Evolutionary conservation across 2,329 filamentous ascomycete species (phyloP).

Genomic region (Diaporthe caulivora): DNA sequence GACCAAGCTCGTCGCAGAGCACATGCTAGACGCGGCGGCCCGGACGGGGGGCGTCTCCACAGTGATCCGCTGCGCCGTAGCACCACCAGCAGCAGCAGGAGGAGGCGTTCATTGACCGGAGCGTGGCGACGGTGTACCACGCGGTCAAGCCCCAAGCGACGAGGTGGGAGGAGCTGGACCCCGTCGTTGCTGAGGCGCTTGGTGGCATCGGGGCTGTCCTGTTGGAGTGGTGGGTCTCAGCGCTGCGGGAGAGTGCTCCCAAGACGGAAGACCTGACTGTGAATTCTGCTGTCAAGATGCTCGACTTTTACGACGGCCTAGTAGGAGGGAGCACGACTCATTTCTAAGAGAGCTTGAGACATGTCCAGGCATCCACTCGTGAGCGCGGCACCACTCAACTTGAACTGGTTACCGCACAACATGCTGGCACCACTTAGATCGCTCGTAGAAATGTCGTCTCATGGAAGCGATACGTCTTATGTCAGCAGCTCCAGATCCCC

Average conservation of each 20-base stretch:
- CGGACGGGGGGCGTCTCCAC: constrained; percentile 52
- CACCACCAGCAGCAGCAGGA: too few relatives aligned
- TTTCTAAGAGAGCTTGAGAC: too few relatives aligned
- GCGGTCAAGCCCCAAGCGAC: constrained; percentile 59
- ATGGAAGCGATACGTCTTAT: background rate
- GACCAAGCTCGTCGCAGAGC: constrained; percentile 56
- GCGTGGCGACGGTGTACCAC: constrained; percentile 52
- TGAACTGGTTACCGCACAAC: too few relatives aligned
- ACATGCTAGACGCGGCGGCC: constrained; percentile 57
- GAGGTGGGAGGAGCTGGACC: constrained; percentile 56
- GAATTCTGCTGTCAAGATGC: constrained; percentile 38
- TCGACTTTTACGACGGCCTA: constrained; percentile 16
- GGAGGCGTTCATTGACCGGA: constrained; percentile 48
- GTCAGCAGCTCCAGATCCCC: background rate
- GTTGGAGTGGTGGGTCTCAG: constrained; percentile 59
- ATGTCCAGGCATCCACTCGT: too few relatives aligned
- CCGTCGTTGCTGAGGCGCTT: constrained; percentile 56
- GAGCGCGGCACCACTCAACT: too few relatives aligned
- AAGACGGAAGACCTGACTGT: constrained; percentile 47
- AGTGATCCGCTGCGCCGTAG: constrained; percentile 57
- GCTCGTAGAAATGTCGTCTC: too few relatives aligned
- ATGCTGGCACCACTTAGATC: too few relatives aligned
- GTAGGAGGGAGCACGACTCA: background rate
- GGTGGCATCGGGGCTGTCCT: constrained; percentile 53
- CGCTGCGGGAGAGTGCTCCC: constrained; percentile 56